Evolutionary conservation across 371 early-diverging fungal species (phyloP).

Genomic region (Rhizopus sp.): DNA sequence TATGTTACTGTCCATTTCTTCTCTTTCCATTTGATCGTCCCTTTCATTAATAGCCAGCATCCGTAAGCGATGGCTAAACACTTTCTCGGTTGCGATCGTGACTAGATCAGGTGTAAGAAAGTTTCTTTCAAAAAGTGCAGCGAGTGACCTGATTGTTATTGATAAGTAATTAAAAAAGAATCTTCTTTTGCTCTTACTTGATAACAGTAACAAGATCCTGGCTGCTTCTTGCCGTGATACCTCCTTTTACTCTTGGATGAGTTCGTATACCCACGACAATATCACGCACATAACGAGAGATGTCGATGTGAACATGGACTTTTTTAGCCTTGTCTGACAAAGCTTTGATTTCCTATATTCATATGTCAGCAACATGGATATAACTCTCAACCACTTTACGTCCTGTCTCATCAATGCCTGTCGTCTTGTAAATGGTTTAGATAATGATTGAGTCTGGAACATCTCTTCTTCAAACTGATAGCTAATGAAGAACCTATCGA

Average conservation of each 20-base stretch:
- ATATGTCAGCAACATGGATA: neutral
- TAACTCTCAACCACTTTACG: slow-evolving; percentile 10
- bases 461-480: slow-evolving; percentile 50
- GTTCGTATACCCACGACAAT: slow-evolving; percentile 64
- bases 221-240: slow-evolving; percentile 61
- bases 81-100: slow-evolving; percentile 60
- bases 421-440: slow-evolving; percentile 17
- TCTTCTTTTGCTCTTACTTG: slow-evolving; percentile 40
- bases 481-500: slow-evolving; percentile 58
- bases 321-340: slow-evolving; percentile 46
- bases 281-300: slow-evolving; percentile 62
- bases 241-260: slow-evolving; percentile 60
- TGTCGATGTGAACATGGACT: slow-evolving; percentile 61
- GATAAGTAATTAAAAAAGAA: neutral
- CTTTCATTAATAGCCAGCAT: slow-evolving; percentile 15
- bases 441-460: slow-evolving; percentile 16
- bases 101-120: slow-evolving; percentile 65
- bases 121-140: slow-evolving; percentile 55
- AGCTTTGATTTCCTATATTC: slow-evolving; percentile 52
- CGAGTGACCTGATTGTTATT: slow-evolving; percentile 40
- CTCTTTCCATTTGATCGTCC: slow-evolving; percentile 30
- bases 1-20: slow-evolving; percentile 24
- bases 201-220: slow-evolving; percentile 58
- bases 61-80: slow-evolving; percentile 51
- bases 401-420: slow-evolving; percentile 32